Conservation (phyloP, 306 rosid genomes). For the Vigna nakashimae region DNA sequence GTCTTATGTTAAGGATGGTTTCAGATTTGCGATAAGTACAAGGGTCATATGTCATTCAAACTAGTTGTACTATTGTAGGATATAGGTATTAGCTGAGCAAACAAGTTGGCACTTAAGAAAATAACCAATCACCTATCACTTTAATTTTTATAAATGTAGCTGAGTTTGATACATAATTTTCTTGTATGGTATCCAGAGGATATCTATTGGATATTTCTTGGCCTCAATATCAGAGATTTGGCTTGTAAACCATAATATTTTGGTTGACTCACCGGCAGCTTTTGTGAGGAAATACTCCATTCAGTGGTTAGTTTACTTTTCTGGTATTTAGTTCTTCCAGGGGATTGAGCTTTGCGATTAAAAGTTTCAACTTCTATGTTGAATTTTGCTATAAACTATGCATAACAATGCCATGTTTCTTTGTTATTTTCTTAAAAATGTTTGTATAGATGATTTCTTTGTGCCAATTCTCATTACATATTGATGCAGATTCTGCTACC, state of each 20-base stretch:
- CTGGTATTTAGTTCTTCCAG: slow-evolving; percentile 13
- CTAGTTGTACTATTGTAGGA: slow-evolving; percentile 13
- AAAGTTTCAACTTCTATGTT: slow-evolving; percentile 10
- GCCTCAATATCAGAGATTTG: slow-evolving; percentile 79
- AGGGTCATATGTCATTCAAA: slow-evolving; percentile 26
- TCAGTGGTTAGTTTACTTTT: slow-evolving; percentile 72
- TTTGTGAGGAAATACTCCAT: slow-evolving; percentile 71
- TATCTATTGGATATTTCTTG: slow-evolving; percentile 77
- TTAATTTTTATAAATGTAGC: slow-evolving; percentile 36
- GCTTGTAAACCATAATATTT: slow-evolving; percentile 58
- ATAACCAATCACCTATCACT: slow-evolving; percentile 33
- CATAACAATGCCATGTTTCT: slow-evolving; percentile 20
- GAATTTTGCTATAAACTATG: slow-evolving; percentile 9
- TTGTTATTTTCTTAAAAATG: slow-evolving; percentile 19
- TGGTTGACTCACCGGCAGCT: slow-evolving; percentile 60
- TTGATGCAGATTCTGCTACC: slow-evolving; percentile 13
- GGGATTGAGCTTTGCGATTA: slow-evolving; percentile 23
- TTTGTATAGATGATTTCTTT: slow-evolving; percentile 17
- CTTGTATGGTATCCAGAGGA: slow-evolving; percentile 60
- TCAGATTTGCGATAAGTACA: slow-evolving; percentile 4
- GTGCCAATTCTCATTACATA: slow-evolving; percentile 10
- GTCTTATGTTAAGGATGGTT: slow-evolving; percentile 12
- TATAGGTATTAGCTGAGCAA: not conserved
- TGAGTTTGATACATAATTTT: slow-evolving; percentile 31
- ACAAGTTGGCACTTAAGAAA: not conserved